Conservation (phyloP, 2,329 filamentous ascomycete genomes). For the Helminthosporium solani region DNA sequence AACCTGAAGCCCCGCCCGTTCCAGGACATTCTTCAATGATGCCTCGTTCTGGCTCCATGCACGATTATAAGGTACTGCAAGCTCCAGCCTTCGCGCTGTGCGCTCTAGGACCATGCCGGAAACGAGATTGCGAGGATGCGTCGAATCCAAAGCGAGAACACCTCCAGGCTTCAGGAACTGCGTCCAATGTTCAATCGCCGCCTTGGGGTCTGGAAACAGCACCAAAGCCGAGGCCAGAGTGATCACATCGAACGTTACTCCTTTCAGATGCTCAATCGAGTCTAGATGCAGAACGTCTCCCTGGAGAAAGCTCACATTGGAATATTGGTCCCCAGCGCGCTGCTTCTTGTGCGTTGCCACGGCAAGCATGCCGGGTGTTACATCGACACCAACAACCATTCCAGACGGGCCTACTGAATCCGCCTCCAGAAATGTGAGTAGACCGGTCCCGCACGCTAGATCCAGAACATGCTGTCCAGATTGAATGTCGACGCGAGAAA, state of each 20-base stretch:
- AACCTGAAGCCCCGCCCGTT: conserved; percentile 40
- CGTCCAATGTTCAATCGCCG: conserved; percentile 42
- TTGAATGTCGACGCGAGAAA: conserved; percentile 31
- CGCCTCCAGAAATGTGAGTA: conserved; percentile 44
- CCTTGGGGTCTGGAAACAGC: conserved; percentile 41
- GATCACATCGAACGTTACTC: conserved; percentile 37
- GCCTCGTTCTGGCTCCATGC: conserved; percentile 37
- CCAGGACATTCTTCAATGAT: conserved; percentile 33
- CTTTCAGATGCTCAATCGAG: conserved; percentile 23
- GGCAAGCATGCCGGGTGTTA: conserved; percentile 45
- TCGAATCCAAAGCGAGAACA: conserved; percentile 41
- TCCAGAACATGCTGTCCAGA: conserved; percentile 47
- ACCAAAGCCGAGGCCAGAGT: conserved; percentile 45
- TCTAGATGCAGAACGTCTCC: conserved; percentile 43
- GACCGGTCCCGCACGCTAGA: conserved; percentile 50
- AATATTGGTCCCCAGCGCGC: conserved; percentile 25
- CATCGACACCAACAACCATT: conserved; percentile 44
- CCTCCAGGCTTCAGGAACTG: conserved; percentile 45
- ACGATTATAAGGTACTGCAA: conserved; percentile 41
- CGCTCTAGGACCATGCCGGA: conserved; percentile 43
- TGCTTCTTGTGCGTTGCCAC: conserved; percentile 36
- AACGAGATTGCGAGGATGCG: conserved; percentile 41
- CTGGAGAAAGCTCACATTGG: conserved; percentile 38
- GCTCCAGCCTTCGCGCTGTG: conserved; percentile 33
- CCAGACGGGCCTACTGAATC: conserved; percentile 43